phyloP scores from a whole-genome alignment of 2,329 filamentous ascomycete genomes.

The Sporothrix luriei region DNA sequence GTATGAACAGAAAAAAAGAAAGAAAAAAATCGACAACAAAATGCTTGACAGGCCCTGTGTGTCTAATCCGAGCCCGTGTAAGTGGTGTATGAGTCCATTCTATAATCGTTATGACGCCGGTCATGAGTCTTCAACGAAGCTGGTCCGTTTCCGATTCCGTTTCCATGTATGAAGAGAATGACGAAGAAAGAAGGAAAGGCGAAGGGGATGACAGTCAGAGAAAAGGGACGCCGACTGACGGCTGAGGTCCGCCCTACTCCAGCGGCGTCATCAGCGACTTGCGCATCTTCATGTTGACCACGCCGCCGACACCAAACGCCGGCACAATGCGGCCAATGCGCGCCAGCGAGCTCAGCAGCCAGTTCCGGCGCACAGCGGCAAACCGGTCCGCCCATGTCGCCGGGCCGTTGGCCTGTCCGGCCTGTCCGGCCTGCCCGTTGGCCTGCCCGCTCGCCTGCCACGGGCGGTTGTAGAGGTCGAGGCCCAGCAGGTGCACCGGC shows the following conservation, averaged over 20 bases:
- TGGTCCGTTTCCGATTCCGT: conserved; percentile 1
- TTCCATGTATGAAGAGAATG: too few species aligned
- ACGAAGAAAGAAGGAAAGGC: neutral
- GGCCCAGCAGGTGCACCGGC: conserved; percentile 78
- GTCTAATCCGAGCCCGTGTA: conserved; percentile 9
- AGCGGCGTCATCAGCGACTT: conserved; percentile 66
- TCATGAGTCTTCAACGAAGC: neutral
- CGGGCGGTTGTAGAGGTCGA: conserved; percentile 83
- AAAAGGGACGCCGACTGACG: neutral
- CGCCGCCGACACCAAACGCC: conserved; percentile 84
- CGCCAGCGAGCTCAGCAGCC: conserved; percentile 71
- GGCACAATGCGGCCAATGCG: conserved; percentile 83
- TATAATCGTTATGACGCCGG: neutral
- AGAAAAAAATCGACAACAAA: neutral
- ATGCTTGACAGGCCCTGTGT: neutral
- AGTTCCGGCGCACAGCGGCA: conserved; percentile 70
- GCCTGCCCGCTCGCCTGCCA: conserved; percentile 40
- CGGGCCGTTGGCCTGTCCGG: conserved; percentile 41
- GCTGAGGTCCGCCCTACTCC: conserved; percentile 38
- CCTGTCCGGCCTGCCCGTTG: conserved; percentile 43
- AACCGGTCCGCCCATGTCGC: conserved; percentile 62
- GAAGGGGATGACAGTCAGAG: neutral
- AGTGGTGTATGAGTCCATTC: conserved; percentile 1
- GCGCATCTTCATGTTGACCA: conserved; percentile 77
- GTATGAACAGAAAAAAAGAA: neutral